These are phyloP conservation scores for Podaxis sp. DNA, from an alignment of 768 basidiomycete species.

Conservation along the genomic window DNA sequence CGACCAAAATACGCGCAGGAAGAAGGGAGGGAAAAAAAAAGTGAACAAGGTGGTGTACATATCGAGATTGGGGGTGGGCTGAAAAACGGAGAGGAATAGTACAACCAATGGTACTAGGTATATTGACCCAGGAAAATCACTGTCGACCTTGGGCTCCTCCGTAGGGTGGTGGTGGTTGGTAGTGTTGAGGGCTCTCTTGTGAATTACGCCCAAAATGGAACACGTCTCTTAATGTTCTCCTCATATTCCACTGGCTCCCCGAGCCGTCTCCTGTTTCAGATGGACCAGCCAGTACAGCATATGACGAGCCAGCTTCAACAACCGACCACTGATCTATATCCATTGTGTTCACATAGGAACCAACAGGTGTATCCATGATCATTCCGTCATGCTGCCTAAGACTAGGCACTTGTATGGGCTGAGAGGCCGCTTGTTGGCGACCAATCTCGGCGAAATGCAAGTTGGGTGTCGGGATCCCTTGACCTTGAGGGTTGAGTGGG, in stretches of 20 bases:
- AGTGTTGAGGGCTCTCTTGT: neutral
- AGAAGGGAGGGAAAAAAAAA: neutral
- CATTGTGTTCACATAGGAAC: neutral
- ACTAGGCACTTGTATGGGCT: neutral
- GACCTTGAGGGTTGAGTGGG: constrained; percentile 38
- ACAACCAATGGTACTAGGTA: neutral
- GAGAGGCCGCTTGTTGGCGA: constrained; percentile 53
- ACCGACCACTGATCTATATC: constrained; percentile 9
- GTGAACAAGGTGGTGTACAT: neutral
- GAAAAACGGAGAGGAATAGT: constrained; percentile 1
- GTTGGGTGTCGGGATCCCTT: constrained; percentile 69
- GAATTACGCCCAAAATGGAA: constrained; percentile 13
- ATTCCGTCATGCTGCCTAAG: neutral
- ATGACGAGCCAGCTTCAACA: constrained; percentile 8
- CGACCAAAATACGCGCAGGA: neutral
- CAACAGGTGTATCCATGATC: neutral
- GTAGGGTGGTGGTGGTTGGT: neutral
- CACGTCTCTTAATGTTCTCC: constrained; percentile 10
- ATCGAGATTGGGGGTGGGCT: neutral
- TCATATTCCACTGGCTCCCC: constrained; percentile 9
- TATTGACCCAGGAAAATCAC: neutral
- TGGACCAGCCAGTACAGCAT: neutral
- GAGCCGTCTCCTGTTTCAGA: neutral
- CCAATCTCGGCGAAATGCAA: constrained; percentile 76
- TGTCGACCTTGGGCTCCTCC: constrained; percentile 4